Conservation (phyloP, 768 basidiomycete genomes). For the Hypholoma fasciculare region DNA sequence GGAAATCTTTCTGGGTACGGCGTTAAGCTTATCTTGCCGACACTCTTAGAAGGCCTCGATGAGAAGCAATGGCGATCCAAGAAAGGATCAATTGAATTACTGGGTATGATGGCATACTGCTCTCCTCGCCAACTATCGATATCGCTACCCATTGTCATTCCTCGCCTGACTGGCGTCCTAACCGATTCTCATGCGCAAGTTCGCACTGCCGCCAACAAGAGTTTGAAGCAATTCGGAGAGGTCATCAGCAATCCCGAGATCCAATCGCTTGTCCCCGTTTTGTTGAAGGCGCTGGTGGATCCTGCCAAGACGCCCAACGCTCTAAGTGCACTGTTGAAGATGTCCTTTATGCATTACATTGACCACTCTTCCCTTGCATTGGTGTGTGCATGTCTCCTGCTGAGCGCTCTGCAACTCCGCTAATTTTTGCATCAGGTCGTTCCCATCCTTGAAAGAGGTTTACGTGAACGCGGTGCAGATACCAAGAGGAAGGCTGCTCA, state of each 20-base stretch:
- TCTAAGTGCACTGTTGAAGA: conserved; percentile 83
- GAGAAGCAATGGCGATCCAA: conserved; percentile 99
- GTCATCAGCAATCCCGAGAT: conserved; percentile 98
- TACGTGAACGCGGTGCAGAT: conserved; percentile 90
- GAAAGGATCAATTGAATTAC: conserved; percentile 93
- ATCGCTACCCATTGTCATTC: conserved; percentile 95
- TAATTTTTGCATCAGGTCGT: conserved; percentile 58
- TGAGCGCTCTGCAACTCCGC: not conserved
- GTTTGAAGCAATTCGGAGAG: conserved; percentile 96
- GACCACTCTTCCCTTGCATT: conserved; percentile 95
- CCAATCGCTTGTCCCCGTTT: conserved; percentile 81
- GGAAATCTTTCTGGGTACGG: conserved; percentile 92
- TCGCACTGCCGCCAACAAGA: conserved; percentile 87
- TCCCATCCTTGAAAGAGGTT: conserved; percentile 91
- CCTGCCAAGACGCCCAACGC: conserved; percentile 89
- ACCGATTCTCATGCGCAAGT: conserved; percentile 99
- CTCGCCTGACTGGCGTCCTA: conserved; percentile 89
- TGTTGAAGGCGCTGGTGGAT: conserved; percentile 95
- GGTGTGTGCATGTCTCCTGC: conserved; percentile 35
- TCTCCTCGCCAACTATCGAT: conserved; percentile 93
- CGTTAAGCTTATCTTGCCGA: conserved; percentile 92
- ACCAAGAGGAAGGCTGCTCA: conserved; percentile 95
- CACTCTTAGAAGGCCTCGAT: conserved; percentile 85
- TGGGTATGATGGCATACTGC: conserved; percentile 99
- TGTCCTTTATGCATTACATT: conserved; percentile 97